Evolutionary conservation across 179 eudicot species (phyloP).

Genomic region (Silene coronaria): DNA sequence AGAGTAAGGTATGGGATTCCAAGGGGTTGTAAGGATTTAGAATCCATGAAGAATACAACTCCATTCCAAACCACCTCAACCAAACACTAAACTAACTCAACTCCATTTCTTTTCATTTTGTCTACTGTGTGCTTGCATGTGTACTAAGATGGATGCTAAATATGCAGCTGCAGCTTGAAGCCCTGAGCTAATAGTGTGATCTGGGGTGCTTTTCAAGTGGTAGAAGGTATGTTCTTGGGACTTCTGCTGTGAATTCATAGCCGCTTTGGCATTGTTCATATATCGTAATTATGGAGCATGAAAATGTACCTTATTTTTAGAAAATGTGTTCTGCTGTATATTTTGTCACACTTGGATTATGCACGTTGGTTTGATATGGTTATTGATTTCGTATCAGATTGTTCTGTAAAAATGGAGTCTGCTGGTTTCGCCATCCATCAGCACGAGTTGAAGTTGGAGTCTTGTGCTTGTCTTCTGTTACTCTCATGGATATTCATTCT

Average conservation of each 20-base stretch:
- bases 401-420: conserved; percentile 21
- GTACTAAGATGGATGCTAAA: conserved; percentile 12
- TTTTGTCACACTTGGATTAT: not conserved
- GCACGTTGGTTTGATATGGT: not conserved
- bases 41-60: no score
- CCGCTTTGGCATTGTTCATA: not conserved
- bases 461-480: conserved; percentile 14
- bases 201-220: conserved; percentile 17
- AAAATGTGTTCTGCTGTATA: not conserved
- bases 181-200: conserved; percentile 9
- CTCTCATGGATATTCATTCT: conserved; percentile 13
- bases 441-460: conserved; percentile 18
- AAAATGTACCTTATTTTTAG: not conserved
- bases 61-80: no score
- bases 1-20: no score
- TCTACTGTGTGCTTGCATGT: not conserved
- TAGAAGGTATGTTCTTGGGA: conserved; percentile 21
- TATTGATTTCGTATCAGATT: conserved; percentile 18
- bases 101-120: not conserved
- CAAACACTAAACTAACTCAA: no score
- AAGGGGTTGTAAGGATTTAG: no score
- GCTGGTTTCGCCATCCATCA: conserved; percentile 15
- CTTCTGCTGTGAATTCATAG: not conserved
- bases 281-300: not conserved
- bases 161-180: conserved; percentile 30